Evolutionary conservation across 441 rosid genomes (phyloP).

Genomic region (Croton laevigatus): DNA sequence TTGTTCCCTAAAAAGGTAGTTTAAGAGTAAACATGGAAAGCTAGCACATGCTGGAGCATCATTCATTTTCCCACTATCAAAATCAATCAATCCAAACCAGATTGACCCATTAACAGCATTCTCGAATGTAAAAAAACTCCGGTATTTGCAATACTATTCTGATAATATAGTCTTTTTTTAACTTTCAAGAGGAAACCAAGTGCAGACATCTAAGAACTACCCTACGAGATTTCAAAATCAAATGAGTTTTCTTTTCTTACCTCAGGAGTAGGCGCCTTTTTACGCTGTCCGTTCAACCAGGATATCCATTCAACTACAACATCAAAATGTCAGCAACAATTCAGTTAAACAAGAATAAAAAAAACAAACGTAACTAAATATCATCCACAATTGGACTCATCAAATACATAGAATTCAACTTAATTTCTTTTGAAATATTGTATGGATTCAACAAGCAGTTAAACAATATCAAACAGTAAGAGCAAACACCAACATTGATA

Average conservation of each 20-base stretch:
- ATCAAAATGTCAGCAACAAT: slow-evolving; percentile 21
- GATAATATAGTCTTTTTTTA: neutral
- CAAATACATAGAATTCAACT: neutral
- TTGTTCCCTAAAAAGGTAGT: neutral
- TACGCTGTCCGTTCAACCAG: slow-evolving; percentile 96
- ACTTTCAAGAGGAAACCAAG: neutral
- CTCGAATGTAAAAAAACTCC: slow-evolving; percentile 1
- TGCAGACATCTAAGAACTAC: neutral
- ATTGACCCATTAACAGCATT: neutral
- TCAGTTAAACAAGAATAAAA: neutral
- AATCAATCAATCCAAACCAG: neutral
- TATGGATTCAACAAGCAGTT: slow-evolving; percentile 14
- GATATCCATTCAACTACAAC: slow-evolving; percentile 94
- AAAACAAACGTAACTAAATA: neutral
- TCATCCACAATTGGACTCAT: neutral
- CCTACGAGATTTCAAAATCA: neutral
- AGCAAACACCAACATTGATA: neutral
- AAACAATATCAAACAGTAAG: neutral
- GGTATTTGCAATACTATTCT: neutral
- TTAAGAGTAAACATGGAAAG: neutral
- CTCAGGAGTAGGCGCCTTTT: slow-evolving; percentile 79
- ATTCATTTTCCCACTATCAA: neutral
- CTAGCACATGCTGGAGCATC: neutral
- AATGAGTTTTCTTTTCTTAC: slow-evolving; percentile 27
- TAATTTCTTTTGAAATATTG: neutral